Base-by-base conservation (phyloP, 768 basidiomycete genomes). In the Xerocomellus intermedius region DNA sequence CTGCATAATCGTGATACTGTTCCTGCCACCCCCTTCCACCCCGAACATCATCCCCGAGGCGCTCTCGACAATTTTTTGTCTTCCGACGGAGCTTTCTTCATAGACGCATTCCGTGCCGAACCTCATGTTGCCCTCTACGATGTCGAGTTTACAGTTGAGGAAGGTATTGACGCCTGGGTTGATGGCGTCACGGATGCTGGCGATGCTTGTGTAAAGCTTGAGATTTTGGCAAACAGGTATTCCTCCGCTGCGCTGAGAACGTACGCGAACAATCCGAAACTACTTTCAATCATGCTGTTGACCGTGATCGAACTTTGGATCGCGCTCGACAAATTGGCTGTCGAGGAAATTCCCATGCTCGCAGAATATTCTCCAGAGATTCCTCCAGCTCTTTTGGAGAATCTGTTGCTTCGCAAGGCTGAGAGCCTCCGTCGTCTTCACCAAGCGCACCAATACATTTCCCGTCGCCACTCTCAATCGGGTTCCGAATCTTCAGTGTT, bases 281-380 rank as follows among this genome's bases (percentile, higher is more conserved):
- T 30, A 10, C 30, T 30, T 10, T 30, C 30, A 10, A 30, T 30
- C 9, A 30, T 30, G 30, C 30, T 30, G 2, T 30, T 30, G 30
- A 30, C 30, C 2, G 9, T 30, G 30, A 10, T 30, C 30, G 30
- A 30, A 2, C 30, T 30, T 30, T 30, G 30, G 30, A 30, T 30
- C 10, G 30, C 10, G 30, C 30, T 30, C 9, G 30, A 30, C 30
- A 30, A 30, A 10, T 2, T 30, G 30, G 30, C 30, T 30, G 30
- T 30, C 10, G 10, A 3, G 30, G 30, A 30, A 10, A 30, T 30
- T 30, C 30, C 30, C 2, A 30, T 30, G 9, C 30, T 30, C 9
- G 30, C 30, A 10, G 30, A 30, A 4, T 82, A 78, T 51, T 74
- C 78, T 6, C 80, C 81, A 0, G 79, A 77, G 52, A 61, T 82